A percentile compares a stretch with the other conserved stretches of the same genome.
phyloP scores from a whole-genome alignment of 306 rosid genomes.

The Dalbergia cultrata region DNA sequence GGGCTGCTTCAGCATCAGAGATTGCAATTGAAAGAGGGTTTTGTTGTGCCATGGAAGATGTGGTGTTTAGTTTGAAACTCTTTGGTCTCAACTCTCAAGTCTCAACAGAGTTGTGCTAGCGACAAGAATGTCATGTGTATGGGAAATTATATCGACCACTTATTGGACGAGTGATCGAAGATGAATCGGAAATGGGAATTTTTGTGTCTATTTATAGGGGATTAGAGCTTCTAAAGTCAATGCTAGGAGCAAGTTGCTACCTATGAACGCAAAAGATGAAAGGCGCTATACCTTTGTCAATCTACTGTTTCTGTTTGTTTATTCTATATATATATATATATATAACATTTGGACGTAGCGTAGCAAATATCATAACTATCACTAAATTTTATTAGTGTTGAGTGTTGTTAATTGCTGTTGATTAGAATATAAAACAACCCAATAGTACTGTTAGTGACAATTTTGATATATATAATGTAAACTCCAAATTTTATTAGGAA shows the following conservation, averaged over 20 bases:
- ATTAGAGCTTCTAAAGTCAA: neutral
- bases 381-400: no score
- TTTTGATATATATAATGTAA: neutral
- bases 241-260: neutral
- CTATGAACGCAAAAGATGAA: neutral
- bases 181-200: neutral
- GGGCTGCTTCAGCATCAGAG: conserved; percentile 40
- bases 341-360: neutral
- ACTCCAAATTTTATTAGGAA: neutral
- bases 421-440: neutral
- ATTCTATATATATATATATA: neutral
- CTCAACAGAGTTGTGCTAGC: neutral
- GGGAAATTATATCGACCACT: neutral
- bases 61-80: neutral
- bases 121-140: neutral
- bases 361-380: no score
- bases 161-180: neutral
- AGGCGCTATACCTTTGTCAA: neutral
- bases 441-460: neutral
- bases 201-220: conserved; percentile 1
- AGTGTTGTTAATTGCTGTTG: neutral
- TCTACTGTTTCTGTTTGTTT: neutral
- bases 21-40: conserved; percentile 24
- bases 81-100: neutral
- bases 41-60: conserved; percentile 36